Evolutionary conservation across 2,329 filamentous ascomycete species (phyloP).

Genomic region (Thermomyces lanuginosus): DNA sequence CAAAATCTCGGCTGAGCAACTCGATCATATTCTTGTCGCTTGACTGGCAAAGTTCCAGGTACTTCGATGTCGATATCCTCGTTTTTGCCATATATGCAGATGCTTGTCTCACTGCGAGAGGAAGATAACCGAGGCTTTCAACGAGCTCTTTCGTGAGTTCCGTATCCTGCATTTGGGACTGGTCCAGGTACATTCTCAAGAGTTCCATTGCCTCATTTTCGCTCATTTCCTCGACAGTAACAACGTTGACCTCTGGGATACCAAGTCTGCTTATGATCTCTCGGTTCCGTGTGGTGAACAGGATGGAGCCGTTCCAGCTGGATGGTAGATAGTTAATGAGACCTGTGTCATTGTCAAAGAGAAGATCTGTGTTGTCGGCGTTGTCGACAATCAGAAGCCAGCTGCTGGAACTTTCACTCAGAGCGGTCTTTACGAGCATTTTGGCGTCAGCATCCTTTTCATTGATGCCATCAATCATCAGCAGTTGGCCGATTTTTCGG

Average conservation of each 20-base stretch:
- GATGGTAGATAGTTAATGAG: conserved; percentile 8
- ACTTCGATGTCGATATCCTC: conserved; percentile 4
- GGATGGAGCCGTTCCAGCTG: conserved; percentile 10
- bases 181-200: conserved; percentile 6
- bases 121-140: conserved; percentile 10
- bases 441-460: too few species aligned
- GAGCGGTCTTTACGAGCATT: too few species aligned
- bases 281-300: conserved; percentile 14
- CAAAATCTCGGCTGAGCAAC: not conserved
- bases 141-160: conserved; percentile 6
- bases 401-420: conserved; percentile 2
- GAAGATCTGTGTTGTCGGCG: conserved; percentile 10
- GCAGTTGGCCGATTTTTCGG: too few species aligned
- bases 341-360: not conserved
- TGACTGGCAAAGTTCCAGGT: conserved; percentile 11
- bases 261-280: conserved; percentile 9
- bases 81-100: conserved; percentile 10
- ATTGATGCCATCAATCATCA: too few species aligned
- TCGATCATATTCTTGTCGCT: too few species aligned
- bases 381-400: conserved; percentile 14
- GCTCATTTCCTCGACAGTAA: conserved; percentile 5
- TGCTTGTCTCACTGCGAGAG: conserved; percentile 13
- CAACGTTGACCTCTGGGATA: conserved; percentile 8
- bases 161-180: conserved; percentile 8
- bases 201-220: conserved; percentile 3